These are phyloP conservation scores for Primulina tabacum DNA, from an alignment of 257 asterid species.

Conservation along the genomic window DNA sequence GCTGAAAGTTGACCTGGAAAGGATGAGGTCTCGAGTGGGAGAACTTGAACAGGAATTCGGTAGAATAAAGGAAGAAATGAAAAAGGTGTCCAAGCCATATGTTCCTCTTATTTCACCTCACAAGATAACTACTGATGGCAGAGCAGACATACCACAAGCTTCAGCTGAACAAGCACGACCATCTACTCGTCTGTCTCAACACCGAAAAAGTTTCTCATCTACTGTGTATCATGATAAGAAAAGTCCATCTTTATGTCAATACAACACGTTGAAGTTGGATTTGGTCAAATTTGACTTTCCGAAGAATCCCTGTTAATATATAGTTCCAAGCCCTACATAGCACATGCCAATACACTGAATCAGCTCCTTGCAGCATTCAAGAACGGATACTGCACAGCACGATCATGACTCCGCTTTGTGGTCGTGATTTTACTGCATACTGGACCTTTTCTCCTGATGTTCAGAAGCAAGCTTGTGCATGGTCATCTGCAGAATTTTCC, in stretches of 20 bases:
- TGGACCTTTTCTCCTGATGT: slow-evolving; percentile 27
- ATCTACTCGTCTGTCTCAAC: slow-evolving; percentile 38
- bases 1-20: slow-evolving; percentile 75
- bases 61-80: slow-evolving; percentile 80
- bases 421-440: slow-evolving; percentile 19
- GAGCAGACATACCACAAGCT: slow-evolving; percentile 56
- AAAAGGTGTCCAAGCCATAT: slow-evolving; percentile 64
- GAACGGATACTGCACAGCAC: no score
- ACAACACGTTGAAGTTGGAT: not conserved
- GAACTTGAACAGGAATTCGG: slow-evolving; percentile 83
- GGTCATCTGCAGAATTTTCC: slow-evolving; percentile 5
- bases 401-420: not conserved
- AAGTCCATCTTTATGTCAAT: not conserved
- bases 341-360: no score
- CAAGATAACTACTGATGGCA: slow-evolving; percentile 50
- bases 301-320: no score
- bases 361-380: no score
- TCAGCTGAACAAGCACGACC: slow-evolving; percentile 52
- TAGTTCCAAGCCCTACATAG: no score
- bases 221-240: slow-evolving; percentile 31
- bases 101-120: slow-evolving; percentile 69
- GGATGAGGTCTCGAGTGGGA: slow-evolving; percentile 80
- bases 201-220: slow-evolving; percentile 59
- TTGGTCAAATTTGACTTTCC: not conserved
- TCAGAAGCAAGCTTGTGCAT: not conserved